Evolutionary conservation across 148 eudicot genomes (phyloP), one percentile per base, ranked within the genome.

Genomic region (Vaccinium vitisidaea): DNA sequence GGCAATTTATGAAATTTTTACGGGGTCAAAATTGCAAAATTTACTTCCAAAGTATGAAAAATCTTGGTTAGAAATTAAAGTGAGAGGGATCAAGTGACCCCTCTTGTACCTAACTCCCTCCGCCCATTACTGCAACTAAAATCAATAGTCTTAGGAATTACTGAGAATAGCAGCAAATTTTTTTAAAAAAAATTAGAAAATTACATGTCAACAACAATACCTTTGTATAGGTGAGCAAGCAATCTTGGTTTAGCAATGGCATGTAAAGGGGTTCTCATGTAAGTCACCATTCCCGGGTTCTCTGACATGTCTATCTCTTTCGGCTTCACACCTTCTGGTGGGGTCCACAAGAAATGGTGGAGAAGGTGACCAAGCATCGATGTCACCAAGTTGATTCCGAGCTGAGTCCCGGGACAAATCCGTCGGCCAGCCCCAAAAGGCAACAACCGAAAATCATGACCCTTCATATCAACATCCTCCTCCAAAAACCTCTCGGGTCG

Each of bases 341-440:
- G 93, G 25, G 85, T 84, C 98, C 97, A 95, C 7, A 69, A 79
- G 46, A 95, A 95, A 70, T 94, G 95, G 87, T 95, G 97, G 85
- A 95, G 75, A 67, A 94, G 87, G 71, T 94, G 98, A 50, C 97
- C 97, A 58, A 95, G 58, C 95, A 92, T 94, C 0, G 95, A 93
- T 6, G 93, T 92, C 46, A 94, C 94, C 92, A 93, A 83, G 84
- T 93, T 90, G 73, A 94, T 91, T 4, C 92, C 98, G 46, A 95
- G 89, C 63, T 93, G 95, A 15, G 98, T 89, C 25, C 98, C 97
- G 0, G 98, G 98, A 80, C 98, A 95, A 3, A 94, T 88, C 7
- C 98, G 86, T 80, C 97, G 87, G 21, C 98, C 98, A 0, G 97
- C 94, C 15, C 98, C 98, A 58, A 95, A 95, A 3, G 97, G 97